Conservation (phyloP, 345 rosid genomes). For the Eucalyptus marginata region DNA sequence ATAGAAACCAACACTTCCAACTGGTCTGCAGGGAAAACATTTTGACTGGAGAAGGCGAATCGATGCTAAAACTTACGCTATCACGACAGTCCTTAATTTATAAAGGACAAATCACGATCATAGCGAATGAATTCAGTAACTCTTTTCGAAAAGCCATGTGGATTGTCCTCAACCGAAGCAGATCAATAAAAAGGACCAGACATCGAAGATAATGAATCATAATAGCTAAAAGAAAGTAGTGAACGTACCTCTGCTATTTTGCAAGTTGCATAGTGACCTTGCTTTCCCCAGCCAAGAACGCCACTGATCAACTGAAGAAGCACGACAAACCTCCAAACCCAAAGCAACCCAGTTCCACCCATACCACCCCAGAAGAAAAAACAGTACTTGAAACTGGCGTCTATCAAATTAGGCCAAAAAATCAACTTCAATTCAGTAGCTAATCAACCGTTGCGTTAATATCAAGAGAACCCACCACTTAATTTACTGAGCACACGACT, state of each 20-base stretch:
- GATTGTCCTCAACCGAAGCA: not conserved
- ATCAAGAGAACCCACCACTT: not conserved
- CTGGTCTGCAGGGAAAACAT: not conserved
- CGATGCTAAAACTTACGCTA: not conserved
- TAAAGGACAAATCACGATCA: not conserved
- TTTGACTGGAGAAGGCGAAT: not conserved
- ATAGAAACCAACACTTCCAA: not conserved
- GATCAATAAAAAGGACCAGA: not conserved
- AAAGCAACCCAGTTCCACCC: slow-evolving; percentile 12
- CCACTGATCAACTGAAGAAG: slow-evolving; percentile 45
- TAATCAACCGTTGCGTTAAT: not conserved
- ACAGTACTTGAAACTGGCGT: not conserved
- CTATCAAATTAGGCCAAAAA: not conserved
- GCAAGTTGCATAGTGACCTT: slow-evolving; percentile 72
- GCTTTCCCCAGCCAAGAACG: slow-evolving; percentile 68
- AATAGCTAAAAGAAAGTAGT: not conserved
- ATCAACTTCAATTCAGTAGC: not conserved
- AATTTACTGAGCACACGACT: not conserved
- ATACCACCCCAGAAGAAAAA: not conserved
- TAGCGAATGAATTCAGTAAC: not conserved
- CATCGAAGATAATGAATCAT: not conserved
- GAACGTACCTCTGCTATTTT: slow-evolving; percentile 70
- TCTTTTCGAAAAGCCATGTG: not conserved
- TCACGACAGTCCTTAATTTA: not conserved
- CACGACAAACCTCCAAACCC: slow-evolving; percentile 26